Conservation (phyloP, 805 yeast genomes). For the Saccharomycopsis babjevae region DNA sequence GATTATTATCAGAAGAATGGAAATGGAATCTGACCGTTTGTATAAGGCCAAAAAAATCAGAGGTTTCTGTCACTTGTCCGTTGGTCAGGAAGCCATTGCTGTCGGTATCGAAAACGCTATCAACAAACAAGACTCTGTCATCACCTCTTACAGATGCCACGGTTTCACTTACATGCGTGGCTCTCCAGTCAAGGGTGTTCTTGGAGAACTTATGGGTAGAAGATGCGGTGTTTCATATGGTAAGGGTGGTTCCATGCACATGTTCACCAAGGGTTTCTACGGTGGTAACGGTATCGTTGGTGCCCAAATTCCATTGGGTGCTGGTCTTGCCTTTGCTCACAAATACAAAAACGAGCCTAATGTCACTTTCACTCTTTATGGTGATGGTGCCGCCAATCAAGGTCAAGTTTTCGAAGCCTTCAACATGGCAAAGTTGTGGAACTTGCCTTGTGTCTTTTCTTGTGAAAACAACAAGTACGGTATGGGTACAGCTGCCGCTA, state of each 20-base stretch:
- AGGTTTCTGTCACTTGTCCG: constrained; percentile 97
- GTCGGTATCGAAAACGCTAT: constrained; percentile 97
- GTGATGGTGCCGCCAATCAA: constrained; percentile 99
- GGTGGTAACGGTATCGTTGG: constrained; percentile 99
- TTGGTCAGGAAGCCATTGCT: constrained; percentile 98
- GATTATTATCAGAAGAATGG: constrained; percentile 92
- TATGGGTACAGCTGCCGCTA: constrained; percentile 97
- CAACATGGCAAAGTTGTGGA: constrained; percentile 99
- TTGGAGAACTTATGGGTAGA: constrained; percentile 96
- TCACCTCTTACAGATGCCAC: constrained; percentile 98
- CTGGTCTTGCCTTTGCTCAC: constrained; percentile 98
- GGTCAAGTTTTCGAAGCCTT: constrained; percentile 97
- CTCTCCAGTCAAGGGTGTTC: constrained; percentile 75
- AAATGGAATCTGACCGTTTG: constrained; percentile 96
- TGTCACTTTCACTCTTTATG: constrained; percentile 84
- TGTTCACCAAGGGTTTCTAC: constrained; percentile 90
- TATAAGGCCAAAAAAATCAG: constrained; percentile 97
- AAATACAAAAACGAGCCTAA: constrained; percentile 76
- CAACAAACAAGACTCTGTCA: constrained; percentile 73
- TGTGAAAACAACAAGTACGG: constrained; percentile 99
- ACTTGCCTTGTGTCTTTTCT: constrained; percentile 86
- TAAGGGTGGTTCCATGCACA: constrained; percentile 99
- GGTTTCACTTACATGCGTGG: constrained; percentile 97
- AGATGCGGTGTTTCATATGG: constrained; percentile 92
- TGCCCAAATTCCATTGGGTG: constrained; percentile 97